Conservation (phyloP, 331 rosid genomes). For the Rosa hybrid region DNA sequence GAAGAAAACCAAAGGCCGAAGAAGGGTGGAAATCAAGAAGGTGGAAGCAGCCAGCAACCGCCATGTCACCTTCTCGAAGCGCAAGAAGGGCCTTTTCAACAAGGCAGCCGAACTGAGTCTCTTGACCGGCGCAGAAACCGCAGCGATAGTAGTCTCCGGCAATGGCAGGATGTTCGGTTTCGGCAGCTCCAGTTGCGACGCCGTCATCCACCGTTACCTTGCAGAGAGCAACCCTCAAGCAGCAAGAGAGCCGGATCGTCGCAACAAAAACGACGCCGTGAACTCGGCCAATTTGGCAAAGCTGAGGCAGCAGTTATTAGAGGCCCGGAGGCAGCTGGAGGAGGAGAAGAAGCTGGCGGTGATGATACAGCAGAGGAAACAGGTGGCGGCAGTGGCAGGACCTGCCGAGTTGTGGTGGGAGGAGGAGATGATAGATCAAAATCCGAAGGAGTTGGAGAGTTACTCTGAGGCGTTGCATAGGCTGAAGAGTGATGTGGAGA, state of each 20-base stretch:
- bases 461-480: background rate
- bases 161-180: constrained; percentile 21
- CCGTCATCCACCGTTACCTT: background rate
- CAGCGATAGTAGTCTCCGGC: constrained; percentile 2
- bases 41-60: constrained; percentile 27
- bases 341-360: constrained; percentile 12
- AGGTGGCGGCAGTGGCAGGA: background rate
- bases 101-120: constrained; percentile 26
- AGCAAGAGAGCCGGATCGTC: background rate
- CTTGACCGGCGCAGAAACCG: constrained; percentile 17
- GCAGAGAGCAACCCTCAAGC: background rate
- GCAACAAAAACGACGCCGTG: background rate
- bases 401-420: constrained; percentile 30
- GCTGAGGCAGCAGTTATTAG: background rate
- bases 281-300: background rate
- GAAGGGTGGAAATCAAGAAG: constrained; percentile 25
- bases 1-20: constrained; percentile 9
- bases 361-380: background rate
- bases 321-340: background rate
- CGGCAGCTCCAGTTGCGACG: constrained; percentile 4
- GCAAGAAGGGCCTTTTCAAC: constrained; percentile 25
- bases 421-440: background rate
- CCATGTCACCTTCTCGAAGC: constrained; percentile 30
- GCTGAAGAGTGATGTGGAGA: constrained; percentile 21
- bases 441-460: background rate